Evolutionary conservation across 441 rosid species (phyloP), one percentile per base, ranked within the genome.

Genomic region (Isatis lusitanica): DNA sequence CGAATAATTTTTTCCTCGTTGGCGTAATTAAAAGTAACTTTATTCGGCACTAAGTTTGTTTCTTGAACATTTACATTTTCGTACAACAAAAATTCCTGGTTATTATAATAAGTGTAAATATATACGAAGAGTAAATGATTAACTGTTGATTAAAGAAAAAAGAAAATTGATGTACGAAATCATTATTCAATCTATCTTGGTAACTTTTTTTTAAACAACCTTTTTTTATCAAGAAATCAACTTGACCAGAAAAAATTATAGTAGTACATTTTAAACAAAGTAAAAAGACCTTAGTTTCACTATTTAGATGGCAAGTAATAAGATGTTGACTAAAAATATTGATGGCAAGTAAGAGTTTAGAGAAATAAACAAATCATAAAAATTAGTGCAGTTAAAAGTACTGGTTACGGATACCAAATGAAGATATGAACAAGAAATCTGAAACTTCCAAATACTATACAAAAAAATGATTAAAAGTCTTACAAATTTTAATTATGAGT

Each of bases 1-100:
- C n/a, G 55, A 74, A 51, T 68, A 66, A 18, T 55, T 24, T 35
- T 24, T 35, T 51, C n/a, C 30, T 59, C 63, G 53, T 58, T 44
- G 52, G 18, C 66, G 26, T 63, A 31, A 47, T 26, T 28, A 51
- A 70, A 70, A 39, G 33, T 62, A 5, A 39, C 15, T 61, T 62
- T 61, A 39, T 47, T 38, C 50, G 46, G 50, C 30, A 58, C 66
- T 58, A 31, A 24, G 5, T 18, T 7, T 42, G n/a, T 13, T 24
- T 36, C 38, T 9, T 26, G 2, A 62, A n/a, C 21, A 42, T 61
- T 61, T 12, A 18, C 65, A 60, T 60, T 60, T 60, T 60, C 33
- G 6, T 38, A 9, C 3, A 9, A 9, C 9, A 38, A 1, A 35
- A 31, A 31, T 31, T 35, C 2, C 2, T 35, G 39, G 39, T 35